Conservation (phyloP, 345 rosid species). For the Clarkia xantiana region DNA sequence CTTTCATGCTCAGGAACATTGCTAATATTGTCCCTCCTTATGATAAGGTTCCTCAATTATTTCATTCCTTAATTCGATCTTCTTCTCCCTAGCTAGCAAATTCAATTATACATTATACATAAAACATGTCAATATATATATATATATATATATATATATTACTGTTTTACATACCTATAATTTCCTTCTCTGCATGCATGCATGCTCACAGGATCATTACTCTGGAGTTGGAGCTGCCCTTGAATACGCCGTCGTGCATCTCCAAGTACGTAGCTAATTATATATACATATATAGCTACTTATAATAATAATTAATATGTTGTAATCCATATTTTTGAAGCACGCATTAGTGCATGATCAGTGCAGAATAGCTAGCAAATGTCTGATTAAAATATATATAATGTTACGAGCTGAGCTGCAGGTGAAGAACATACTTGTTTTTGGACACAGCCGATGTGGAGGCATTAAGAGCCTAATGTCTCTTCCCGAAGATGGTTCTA, state of each 20-base stretch:
- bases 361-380: too few relatives aligned
- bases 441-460: conserved; percentile 89
- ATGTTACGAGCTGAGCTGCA: conserved; percentile 12
- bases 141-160: background rate
- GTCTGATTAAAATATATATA: background rate
- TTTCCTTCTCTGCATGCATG: too few relatives aligned
- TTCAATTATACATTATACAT: too few relatives aligned
- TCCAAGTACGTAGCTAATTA: conserved; percentile 32
- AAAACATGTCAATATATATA: too few relatives aligned
- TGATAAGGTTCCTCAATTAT: conserved; percentile 45
- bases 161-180: background rate
- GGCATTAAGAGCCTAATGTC: conserved; percentile 95
- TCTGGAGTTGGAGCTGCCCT: conserved; percentile 72
- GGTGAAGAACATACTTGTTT: conserved; percentile 72
- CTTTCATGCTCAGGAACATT: conserved; percentile 74
- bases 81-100: too few relatives aligned
- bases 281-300: background rate
- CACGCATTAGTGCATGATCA: too few relatives aligned
- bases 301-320: background rate
- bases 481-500: conserved; percentile 47
- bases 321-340: too few relatives aligned
- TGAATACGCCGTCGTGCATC: conserved; percentile 87
- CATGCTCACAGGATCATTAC: conserved; percentile 26
- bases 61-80: too few relatives aligned
- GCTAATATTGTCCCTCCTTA: conserved; percentile 81